A percentile compares a stretch with the other conserved stretches of the same genome.
Conservation (phyloP, 208 protist species). For the Trypanosoma brucei region DNA sequence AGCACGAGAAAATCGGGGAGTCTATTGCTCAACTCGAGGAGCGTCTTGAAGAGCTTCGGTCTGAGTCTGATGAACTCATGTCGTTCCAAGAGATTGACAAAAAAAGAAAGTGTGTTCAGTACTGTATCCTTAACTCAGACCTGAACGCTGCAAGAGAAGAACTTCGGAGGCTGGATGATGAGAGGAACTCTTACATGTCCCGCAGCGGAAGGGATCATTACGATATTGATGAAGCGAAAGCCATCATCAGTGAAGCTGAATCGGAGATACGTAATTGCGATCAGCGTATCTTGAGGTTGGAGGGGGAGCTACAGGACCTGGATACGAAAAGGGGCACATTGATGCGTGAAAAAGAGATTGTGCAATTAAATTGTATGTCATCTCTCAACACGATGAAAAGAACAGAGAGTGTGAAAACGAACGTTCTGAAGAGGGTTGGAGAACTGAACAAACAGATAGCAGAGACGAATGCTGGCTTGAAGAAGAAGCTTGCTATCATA, state of each 20-base stretch:
- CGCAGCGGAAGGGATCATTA: conserved; percentile 45
- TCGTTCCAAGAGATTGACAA: conserved; percentile 90
- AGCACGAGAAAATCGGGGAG: conserved; percentile 86
- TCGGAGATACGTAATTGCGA: conserved; percentile 36
- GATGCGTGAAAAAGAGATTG: conserved; percentile 56
- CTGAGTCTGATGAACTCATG: conserved; percentile 93
- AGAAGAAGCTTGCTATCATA: conserved; percentile 31
- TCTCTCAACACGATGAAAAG: conserved; percentile 31
- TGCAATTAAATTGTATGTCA: conserved; percentile 58
- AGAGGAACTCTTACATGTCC: conserved; percentile 27
- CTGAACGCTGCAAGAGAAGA: conserved; percentile 50
- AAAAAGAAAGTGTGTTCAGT: conserved; percentile 89
- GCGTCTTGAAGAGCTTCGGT: conserved; percentile 92
- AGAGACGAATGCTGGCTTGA: conserved; percentile 27
- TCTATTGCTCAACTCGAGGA: conserved; percentile 91
- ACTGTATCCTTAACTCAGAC: conserved; percentile 83
- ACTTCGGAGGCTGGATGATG: conserved; percentile 47
- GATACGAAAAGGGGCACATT: conserved; percentile 54
- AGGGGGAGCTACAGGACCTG: conserved; percentile 42
- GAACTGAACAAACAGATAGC: conserved; percentile 42
- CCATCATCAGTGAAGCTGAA: conserved; percentile 32
- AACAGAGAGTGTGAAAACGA: conserved; percentile 39
- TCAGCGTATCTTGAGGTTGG: conserved; percentile 40
- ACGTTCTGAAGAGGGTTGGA: conserved; percentile 52
- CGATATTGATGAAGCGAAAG: conserved; percentile 27